Conservation (phyloP, 345 rosid species). For the Theobroma cacao region DNA sequence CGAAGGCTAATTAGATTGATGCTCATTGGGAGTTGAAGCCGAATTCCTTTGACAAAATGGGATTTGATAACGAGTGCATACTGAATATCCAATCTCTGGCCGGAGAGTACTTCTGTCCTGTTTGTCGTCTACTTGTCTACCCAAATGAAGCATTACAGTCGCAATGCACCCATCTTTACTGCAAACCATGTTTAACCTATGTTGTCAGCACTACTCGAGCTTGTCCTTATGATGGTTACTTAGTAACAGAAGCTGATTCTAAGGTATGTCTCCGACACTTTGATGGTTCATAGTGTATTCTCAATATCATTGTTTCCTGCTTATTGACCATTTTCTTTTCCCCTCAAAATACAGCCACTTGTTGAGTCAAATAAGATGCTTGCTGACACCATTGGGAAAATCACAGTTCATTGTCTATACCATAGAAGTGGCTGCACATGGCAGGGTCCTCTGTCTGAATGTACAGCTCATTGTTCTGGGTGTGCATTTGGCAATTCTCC, state of each 20-base stretch:
- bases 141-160: constrained; percentile 88
- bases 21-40: constrained; percentile 6
- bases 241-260: constrained; percentile 82
- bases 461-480: constrained; percentile 64
- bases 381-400: constrained; percentile 65
- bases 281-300: background rate
- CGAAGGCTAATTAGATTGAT: background rate
- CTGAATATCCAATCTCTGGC: constrained; percentile 64
- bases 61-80: constrained; percentile 76
- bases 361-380: constrained; percentile 56
- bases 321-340: constrained; percentile 5
- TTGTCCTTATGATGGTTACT: constrained; percentile 79
- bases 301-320: background rate
- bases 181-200: constrained; percentile 70
- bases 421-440: constrained; percentile 85
- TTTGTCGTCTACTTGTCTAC: constrained; percentile 66
- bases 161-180: constrained; percentile 77
- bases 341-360: constrained; percentile 53
- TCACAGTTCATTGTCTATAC: constrained; percentile 59
- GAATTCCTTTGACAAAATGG: constrained; percentile 37
- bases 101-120: constrained; percentile 79
- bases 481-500: constrained; percentile 75
- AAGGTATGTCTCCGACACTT: constrained; percentile 40
- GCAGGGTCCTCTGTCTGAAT: constrained; percentile 69
- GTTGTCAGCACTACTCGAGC: constrained; percentile 60